Evolutionary conservation across 1,139 yeast genomes (phyloP).

Genomic region (Scheffersomyces segobiensis): DNA sequence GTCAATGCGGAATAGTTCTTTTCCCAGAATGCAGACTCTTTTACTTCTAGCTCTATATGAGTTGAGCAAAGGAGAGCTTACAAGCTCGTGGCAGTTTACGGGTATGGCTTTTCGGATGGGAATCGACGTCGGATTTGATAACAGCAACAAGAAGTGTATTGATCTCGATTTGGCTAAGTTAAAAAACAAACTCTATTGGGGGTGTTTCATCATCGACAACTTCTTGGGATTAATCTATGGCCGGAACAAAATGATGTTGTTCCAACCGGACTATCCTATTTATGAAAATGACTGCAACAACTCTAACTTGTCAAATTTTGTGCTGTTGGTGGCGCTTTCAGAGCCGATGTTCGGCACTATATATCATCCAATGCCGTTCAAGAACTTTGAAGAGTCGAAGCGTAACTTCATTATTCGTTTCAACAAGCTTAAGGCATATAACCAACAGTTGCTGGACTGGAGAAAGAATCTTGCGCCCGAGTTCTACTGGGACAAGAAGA

Average conservation of each 20-base stretch:
- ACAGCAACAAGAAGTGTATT: slow-evolving; percentile 2
- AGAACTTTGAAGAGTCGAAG: slow-evolving; percentile 1
- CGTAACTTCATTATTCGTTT: slow-evolving; percentile 1
- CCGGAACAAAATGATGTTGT: slow-evolving; percentile 1
- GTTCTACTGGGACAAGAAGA: background rate
- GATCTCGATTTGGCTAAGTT: background rate
- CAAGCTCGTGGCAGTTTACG: slow-evolving; percentile 2
- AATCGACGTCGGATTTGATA: slow-evolving; percentile 2
- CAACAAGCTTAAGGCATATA: background rate
- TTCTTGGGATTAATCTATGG: slow-evolving; percentile 4
- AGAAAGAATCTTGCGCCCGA: background rate
- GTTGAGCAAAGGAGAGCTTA: slow-evolving; percentile 2
- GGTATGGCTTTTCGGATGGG: slow-evolving; percentile 4
- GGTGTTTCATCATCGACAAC: slow-evolving; percentile 1
- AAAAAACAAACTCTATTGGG: slow-evolving; percentile 1
- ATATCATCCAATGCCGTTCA: background rate
- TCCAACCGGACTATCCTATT: slow-evolving; percentile 1
- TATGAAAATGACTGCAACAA: background rate
- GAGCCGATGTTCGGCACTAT: slow-evolving; percentile 1
- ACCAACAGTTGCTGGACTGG: slow-evolving; percentile 1
- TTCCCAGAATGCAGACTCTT: slow-evolving; percentile 1
- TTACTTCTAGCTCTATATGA: slow-evolving; percentile 2
- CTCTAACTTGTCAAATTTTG: background rate
- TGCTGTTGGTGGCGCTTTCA: background rate
- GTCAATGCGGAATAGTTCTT: background rate